phyloP scores from a whole-genome alignment of 441 rosid genomes.

The Eutrema salsugineum region DNA sequence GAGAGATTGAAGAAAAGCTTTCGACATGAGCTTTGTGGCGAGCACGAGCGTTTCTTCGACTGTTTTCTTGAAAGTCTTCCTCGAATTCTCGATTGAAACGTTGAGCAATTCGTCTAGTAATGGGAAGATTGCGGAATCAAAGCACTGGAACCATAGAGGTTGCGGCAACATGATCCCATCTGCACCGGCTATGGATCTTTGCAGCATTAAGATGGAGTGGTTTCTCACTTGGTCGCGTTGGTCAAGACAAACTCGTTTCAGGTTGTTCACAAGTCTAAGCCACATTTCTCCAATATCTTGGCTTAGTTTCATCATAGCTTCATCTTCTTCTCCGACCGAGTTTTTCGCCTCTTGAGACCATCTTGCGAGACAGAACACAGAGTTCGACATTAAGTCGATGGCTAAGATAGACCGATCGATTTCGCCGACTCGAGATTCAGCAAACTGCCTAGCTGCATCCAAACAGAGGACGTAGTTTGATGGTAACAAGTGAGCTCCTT shows the following conservation, averaged over 20 bases:
- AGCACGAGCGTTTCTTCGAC: constrained; percentile 58
- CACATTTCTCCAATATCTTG: constrained; percentile 77
- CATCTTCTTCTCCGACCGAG: constrained; percentile 49
- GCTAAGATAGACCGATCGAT: constrained; percentile 54
- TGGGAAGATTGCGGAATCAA: constrained; percentile 52
- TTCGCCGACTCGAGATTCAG: constrained; percentile 71
- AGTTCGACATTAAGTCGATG: constrained; percentile 57
- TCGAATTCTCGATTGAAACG: constrained; percentile 44
- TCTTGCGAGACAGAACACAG: constrained; percentile 56
- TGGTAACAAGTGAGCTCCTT: constrained; percentile 57
- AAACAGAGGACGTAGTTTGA: constrained; percentile 58
- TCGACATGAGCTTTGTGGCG: constrained; percentile 54
- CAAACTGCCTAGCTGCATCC: constrained; percentile 74
- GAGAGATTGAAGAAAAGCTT: constrained; percentile 58
- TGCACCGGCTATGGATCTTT: constrained; percentile 47
- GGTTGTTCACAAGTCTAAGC: constrained; percentile 62
- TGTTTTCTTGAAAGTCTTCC: constrained; percentile 53
- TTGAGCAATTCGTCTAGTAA: constrained; percentile 55
- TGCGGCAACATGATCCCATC: constrained; percentile 47
- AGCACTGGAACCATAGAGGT: constrained; percentile 61
- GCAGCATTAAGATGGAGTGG: constrained; percentile 54
- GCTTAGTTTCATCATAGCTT: constrained; percentile 37
- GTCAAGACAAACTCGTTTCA: constrained; percentile 61
- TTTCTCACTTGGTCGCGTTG: constrained; percentile 69
- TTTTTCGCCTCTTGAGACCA: constrained; percentile 59